phyloP scores from a whole-genome alignment of 2,329 filamentous ascomycete species.

The Chaetoscypha palmicola region DNA sequence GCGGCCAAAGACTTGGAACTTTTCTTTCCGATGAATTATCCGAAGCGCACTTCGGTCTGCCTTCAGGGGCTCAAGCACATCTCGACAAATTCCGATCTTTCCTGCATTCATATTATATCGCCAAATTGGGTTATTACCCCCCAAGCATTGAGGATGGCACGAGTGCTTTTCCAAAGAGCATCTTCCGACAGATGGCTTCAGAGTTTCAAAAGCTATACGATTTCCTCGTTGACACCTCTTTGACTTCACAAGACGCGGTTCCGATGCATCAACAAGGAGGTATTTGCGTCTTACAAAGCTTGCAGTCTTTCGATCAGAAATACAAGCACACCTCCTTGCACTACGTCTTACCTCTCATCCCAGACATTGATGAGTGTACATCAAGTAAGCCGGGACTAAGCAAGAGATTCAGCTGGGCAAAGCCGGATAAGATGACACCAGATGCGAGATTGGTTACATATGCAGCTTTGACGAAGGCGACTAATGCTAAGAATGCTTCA shows the following conservation, averaged over 20 bases:
- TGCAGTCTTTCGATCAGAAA: slow-evolving; percentile 58
- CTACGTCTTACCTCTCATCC: slow-evolving; percentile 62
- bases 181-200: slow-evolving; percentile 54
- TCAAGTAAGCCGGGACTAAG: slow-evolving; percentile 26
- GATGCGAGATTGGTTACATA: slow-evolving; percentile 45
- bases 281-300: slow-evolving; percentile 61
- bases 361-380: slow-evolving; percentile 30
- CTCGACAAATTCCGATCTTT: slow-evolving; percentile 67
- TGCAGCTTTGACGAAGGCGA: slow-evolving; percentile 44
- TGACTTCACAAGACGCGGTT: slow-evolving; percentile 38
- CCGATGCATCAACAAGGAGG: slow-evolving; percentile 55
- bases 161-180: slow-evolving; percentile 47
- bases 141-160: slow-evolving; percentile 42
- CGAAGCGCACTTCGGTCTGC: slow-evolving; percentile 56
- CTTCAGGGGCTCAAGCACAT: slow-evolving; percentile 54
- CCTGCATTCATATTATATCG: slow-evolving; percentile 57
- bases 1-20: slow-evolving; percentile 50
- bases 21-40: slow-evolving; percentile 69
- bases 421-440: slow-evolving; percentile 36
- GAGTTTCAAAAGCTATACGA: slow-evolving; percentile 69
- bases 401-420: slow-evolving; percentile 22
- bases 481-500: slow-evolving; percentile 35
- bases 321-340: slow-evolving; percentile 53
- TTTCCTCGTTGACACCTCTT: slow-evolving; percentile 58
- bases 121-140: slow-evolving; percentile 66